Evolutionary conservation across 108 stramenopile genomes (phyloP).

Genomic region (Skeletonema grethae): DNA sequence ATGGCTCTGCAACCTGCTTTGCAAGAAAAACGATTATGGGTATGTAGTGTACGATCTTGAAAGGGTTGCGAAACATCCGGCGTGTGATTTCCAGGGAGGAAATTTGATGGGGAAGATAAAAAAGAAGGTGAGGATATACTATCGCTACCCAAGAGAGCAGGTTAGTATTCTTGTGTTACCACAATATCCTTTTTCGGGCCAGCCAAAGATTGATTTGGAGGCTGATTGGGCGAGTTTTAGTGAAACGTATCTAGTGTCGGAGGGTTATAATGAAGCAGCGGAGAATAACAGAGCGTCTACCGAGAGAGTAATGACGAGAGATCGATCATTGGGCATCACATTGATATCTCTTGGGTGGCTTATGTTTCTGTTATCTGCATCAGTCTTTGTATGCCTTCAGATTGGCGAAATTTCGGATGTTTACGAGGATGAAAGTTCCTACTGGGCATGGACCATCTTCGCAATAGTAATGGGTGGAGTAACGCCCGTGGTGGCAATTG

Average conservation of each 20-base stretch:
- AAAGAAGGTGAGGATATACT: slow-evolving; percentile 69
- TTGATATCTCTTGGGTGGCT: slow-evolving; percentile 52
- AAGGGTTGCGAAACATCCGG: slow-evolving; percentile 52
- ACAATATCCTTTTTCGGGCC: slow-evolving; percentile 62
- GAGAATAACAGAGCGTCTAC: not conserved
- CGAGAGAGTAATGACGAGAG: slow-evolving; percentile 6
- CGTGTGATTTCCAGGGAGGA: slow-evolving; percentile 18
- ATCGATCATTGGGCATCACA: slow-evolving; percentile 37
- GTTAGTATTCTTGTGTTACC: slow-evolving; percentile 60
- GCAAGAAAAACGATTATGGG: slow-evolving; percentile 49
- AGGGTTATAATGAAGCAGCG: slow-evolving; percentile 20
- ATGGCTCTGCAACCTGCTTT: slow-evolving; percentile 23
- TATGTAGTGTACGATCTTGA: slow-evolving; percentile 52
- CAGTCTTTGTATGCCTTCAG: slow-evolving; percentile 47
- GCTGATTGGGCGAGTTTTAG: slow-evolving; percentile 59
- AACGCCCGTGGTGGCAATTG: slow-evolving; percentile 41
- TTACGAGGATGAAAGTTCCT: slow-evolving; percentile 39
- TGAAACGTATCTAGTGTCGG: slow-evolving; percentile 24
- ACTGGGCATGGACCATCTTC: slow-evolving; percentile 34
- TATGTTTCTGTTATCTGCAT: slow-evolving; percentile 46
- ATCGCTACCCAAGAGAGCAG: slow-evolving; percentile 67
- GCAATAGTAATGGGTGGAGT: slow-evolving; percentile 35
- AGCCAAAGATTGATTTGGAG: slow-evolving; percentile 73
- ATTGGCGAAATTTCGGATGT: slow-evolving; percentile 40
- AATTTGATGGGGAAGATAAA: slow-evolving; percentile 34